phyloP scores from a whole-genome alignment of 1,284 basidiomycete species.

The Ceratobasidium sp. region DNA sequence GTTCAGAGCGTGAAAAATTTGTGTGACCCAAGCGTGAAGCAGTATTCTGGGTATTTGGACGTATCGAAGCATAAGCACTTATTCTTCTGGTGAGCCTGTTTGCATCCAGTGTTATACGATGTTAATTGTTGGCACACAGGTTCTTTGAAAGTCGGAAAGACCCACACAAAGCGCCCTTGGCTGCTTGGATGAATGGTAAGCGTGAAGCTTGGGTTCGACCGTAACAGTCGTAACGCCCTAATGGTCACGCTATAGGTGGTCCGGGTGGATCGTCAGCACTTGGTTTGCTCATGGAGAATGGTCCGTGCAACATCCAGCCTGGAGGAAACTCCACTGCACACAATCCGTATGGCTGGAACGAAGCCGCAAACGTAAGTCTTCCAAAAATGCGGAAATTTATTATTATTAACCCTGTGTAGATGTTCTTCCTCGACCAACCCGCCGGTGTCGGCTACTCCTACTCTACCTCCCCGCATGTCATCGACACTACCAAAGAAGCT shows the following conservation, averaged over 20 bases:
- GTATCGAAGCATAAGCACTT: conserved; percentile 30
- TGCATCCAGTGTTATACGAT: background rate
- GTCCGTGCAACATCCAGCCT: conserved; percentile 71
- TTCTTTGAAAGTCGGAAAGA: conserved; percentile 44
- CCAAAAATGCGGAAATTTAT: background rate
- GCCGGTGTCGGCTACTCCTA: conserved; percentile 78
- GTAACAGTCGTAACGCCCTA: background rate
- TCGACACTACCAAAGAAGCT: conserved; percentile 48
- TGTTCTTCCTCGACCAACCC: conserved; percentile 83
- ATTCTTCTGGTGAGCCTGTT: conserved; percentile 25
- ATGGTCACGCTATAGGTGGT: conserved; percentile 8
- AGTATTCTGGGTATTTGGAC: conserved; percentile 32
- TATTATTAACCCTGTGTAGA: too few relatives aligned
- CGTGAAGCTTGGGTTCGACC: too few relatives aligned
- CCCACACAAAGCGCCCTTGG: conserved; percentile 34
- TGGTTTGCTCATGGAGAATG: conserved; percentile 60
- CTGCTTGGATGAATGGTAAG: conserved; percentile 42
- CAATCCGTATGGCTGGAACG: conserved; percentile 62
- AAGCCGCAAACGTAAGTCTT: conserved; percentile 28
- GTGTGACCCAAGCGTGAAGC: conserved; percentile 28
- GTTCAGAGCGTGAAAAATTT: background rate
- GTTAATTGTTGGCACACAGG: background rate
- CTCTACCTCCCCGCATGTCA: conserved; percentile 64
- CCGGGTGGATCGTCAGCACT: conserved; percentile 36
- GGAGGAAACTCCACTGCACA: conserved; percentile 64